phyloP scores from a whole-genome alignment of 2,329 filamentous ascomycete genomes.

The Xylaria sp. region DNA sequence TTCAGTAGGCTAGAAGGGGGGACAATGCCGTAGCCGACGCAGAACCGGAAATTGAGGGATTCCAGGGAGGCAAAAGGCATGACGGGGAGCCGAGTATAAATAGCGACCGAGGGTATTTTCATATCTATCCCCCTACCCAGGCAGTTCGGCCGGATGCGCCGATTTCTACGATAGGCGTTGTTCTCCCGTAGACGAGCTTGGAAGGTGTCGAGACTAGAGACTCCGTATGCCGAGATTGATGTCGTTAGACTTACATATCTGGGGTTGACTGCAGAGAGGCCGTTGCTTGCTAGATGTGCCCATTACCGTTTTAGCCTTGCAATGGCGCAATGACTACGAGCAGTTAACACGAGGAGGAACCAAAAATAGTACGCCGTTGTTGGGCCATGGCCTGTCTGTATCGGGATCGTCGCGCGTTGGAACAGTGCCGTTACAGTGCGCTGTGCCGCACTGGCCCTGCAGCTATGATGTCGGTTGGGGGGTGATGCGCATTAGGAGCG shows the following conservation, averaged over 20 bases:
- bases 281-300: not conserved
- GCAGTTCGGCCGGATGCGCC: not conserved
- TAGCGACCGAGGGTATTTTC: not conserved
- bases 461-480: not conserved
- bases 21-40: not conserved
- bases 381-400: not conserved
- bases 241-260: not conserved
- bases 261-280: not conserved
- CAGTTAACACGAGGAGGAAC: not conserved
- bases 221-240: no score
- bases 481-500: not conserved
- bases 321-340: not conserved
- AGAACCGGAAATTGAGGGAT: not conserved
- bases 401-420: not conserved
- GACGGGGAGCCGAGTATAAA: not conserved
- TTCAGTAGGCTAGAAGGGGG: not conserved
- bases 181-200: no score
- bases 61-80: not conserved
- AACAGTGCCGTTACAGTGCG: not conserved
- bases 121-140: not conserved
- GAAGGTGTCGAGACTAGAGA: no score
- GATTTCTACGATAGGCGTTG: not conserved
- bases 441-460: not conserved
- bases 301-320: no score
- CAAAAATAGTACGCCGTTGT: not conserved